phyloP scores from a whole-genome alignment of 345 rosid genomes.

The Salix purpurea region DNA sequence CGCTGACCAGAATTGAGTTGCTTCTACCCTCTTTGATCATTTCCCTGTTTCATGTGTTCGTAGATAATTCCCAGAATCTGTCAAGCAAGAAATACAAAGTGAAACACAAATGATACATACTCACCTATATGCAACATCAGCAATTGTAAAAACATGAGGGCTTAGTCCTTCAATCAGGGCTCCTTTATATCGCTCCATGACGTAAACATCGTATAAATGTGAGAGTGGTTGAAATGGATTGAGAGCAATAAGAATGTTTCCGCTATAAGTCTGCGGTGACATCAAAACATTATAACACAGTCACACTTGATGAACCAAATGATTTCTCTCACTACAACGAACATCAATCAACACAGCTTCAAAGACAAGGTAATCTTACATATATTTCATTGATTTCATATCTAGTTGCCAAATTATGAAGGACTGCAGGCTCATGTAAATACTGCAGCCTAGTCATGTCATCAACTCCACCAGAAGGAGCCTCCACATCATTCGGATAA shows the following conservation, averaged over 20 bases:
- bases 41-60: constrained; percentile 43
- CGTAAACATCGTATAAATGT: constrained; percentile 40
- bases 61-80: constrained; percentile 8
- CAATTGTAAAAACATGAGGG: constrained; percentile 87
- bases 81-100: not conserved
- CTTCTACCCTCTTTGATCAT: constrained; percentile 75
- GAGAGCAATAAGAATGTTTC: constrained; percentile 86
- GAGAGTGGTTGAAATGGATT: constrained; percentile 84
- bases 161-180: constrained; percentile 43
- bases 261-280: constrained; percentile 75
- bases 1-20: constrained; percentile 85
- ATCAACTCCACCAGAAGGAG: constrained; percentile 68
- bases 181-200: constrained; percentile 73
- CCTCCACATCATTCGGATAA: constrained; percentile 58
- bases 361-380: constrained; percentile 42
- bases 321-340: constrained; percentile 19
- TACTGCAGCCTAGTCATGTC: constrained; percentile 87
- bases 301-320: constrained; percentile 22
- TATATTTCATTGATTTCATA: constrained; percentile 60
- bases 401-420: constrained; percentile 64
- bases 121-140: constrained; percentile 79
- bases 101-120: not conserved
- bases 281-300: constrained; percentile 40
- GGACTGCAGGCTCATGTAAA: constrained; percentile 82
- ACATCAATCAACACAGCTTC: constrained; percentile 15